Evolutionary conservation across 306 rosid genomes (phyloP).

Genomic region (Acacia crassicarpa): DNA sequence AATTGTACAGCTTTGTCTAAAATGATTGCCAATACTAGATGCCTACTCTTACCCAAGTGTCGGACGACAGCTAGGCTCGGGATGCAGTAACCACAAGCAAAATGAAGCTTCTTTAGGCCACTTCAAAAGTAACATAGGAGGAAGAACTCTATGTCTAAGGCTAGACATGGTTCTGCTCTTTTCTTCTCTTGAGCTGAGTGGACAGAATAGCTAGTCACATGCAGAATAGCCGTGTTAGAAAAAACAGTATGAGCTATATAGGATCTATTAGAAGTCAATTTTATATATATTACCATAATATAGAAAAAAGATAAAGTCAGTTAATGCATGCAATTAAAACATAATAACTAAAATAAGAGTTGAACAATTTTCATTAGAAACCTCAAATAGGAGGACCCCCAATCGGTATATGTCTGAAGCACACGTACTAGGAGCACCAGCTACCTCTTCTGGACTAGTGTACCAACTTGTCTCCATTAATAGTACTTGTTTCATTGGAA

Average conservation of each 20-base stretch:
- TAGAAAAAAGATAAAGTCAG: slow-evolving; percentile 27
- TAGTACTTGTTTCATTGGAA: slow-evolving; percentile 93
- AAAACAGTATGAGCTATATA: slow-evolving; percentile 25
- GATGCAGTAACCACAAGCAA: slow-evolving; percentile 95
- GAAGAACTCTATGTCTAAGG: slow-evolving; percentile 95
- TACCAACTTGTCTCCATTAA: slow-evolving; percentile 90
- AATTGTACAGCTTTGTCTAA: background rate
- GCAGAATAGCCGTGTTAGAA: slow-evolving; percentile 40
- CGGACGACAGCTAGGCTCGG: slow-evolving; percentile 87
- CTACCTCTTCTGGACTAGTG: slow-evolving; percentile 82
- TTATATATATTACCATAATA: slow-evolving; percentile 7
- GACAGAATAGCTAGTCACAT: slow-evolving; percentile 84
- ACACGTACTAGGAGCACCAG: slow-evolving; percentile 61
- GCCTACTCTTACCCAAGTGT: slow-evolving; percentile 57
- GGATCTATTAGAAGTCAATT: slow-evolving; percentile 15
- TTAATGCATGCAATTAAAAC: slow-evolving; percentile 26
- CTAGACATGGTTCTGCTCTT: slow-evolving; percentile 87
- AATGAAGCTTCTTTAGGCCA: slow-evolving; percentile 99
- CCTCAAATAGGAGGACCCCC: slow-evolving; percentile 98
- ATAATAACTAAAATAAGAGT: slow-evolving; percentile 12
- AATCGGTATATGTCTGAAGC: slow-evolving; percentile 87
- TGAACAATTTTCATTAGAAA: slow-evolving; percentile 28
- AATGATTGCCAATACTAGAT: slow-evolving; percentile 14
- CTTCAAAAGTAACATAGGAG: slow-evolving; percentile 92
- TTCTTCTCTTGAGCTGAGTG: slow-evolving; percentile 82